Base-by-base conservation (phyloP, 257 asterid species). In the Linderniella brevidens region DNA sequence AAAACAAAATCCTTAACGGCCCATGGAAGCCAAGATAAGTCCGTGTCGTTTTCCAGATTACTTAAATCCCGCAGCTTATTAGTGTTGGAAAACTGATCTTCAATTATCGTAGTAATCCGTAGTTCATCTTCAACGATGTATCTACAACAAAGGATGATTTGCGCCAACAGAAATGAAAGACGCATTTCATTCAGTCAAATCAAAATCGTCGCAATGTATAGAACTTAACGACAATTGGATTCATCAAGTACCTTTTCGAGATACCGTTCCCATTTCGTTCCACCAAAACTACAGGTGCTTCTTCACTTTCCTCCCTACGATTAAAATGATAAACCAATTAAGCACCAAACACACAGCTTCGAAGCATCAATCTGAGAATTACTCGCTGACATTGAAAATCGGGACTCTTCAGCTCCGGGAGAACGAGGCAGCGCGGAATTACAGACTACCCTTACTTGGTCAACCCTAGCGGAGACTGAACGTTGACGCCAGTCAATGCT, bases 251-350 rank as follows among this genome's bases (percentile, higher is more conserved):
- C 95, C 93, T 74, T 66, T 74, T 88, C 53, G 75, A 76, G 59
- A 85, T 72, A 39, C 98, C 98, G 56, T 88, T 68, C 25, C 75
- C 74, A 65, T 78, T 80, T 52, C 68, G 78, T 64, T 88, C 98
- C 58, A 88, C 69, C 64, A 88, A 62, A 69, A 78, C 36, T 6
- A 25, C 49, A 69, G 63, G 43, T 46, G 68, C 43, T 48, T 49
- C 46, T 66, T 72, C 50, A 49, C 62, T 55, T 63, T 66, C 55
- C 62, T 72, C 62, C 94, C 79, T 56, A 25, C 43, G 64, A 46
- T 18, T 41, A 60, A 17, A 13, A 54, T 17, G 55, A 57, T 35
- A 32, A 49, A 25, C 36, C 35, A 17, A n/a, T 16, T 41, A 19
- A 46, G 37, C 35, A 11, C 29, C 29, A 49, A 3, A 9, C 15